A percentile compares a stretch with the other conserved stretches of the same genome.
These are phyloP conservation scores for Moniliophthora roreri DNA, from an alignment of 1,284 basidiomycete genomes.

Conservation along the genomic window DNA sequence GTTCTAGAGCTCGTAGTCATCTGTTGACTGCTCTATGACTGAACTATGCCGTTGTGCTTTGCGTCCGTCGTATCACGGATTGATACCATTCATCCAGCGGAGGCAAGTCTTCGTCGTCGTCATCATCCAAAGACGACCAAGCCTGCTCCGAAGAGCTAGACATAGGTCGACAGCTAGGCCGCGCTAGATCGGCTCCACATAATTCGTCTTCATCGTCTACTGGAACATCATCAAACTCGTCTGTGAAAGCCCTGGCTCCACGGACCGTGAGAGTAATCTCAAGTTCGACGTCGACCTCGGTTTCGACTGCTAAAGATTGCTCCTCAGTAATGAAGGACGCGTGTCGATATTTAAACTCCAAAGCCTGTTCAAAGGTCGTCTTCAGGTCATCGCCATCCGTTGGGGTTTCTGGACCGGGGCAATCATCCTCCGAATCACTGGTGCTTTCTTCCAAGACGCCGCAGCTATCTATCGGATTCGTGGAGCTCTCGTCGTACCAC, in stretches of 20 bases:
- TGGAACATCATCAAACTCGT: background rate
- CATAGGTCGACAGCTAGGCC: slow-evolving; percentile 1
- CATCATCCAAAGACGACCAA: slow-evolving; percentile 9
- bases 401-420: slow-evolving; percentile 8
- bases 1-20: too few relatives aligned
- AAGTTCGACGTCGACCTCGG: slow-evolving; percentile 1
- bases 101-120: slow-evolving; percentile 10
- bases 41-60: background rate
- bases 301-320: background rate
- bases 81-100: slow-evolving; percentile 15
- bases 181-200: background rate
- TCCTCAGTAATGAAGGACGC: too few relatives aligned
- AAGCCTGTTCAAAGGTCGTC: slow-evolving; percentile 6
- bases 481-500: background rate
- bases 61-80: slow-evolving; percentile 13
- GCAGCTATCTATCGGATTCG: background rate
- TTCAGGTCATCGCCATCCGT: slow-evolving; percentile 9
- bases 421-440: background rate
- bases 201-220: background rate
- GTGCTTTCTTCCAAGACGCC: background rate
- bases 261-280: background rate
- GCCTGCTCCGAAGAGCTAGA: background rate
- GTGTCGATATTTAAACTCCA: background rate
- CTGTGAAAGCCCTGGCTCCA: background rate
- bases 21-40: too few relatives aligned